Evolutionary conservation across 2,329 filamentous ascomycete species (phyloP).

Genomic region (Botryotinia convoluta): DNA sequence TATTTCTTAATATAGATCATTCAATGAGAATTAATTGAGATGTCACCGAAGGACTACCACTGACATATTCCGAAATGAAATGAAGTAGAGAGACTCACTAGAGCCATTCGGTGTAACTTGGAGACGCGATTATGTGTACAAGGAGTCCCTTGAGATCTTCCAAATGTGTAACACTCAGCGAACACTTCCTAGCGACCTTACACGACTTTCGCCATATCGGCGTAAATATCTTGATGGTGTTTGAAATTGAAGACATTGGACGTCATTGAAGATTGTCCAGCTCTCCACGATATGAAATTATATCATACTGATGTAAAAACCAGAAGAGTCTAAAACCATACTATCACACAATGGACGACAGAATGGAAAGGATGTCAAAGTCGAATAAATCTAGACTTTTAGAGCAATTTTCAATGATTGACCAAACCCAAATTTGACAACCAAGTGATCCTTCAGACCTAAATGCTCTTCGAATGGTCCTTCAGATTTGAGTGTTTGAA

Average conservation of each 20-base stretch:
- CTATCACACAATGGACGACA: background rate
- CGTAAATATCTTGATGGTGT: background rate
- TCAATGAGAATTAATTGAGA: background rate
- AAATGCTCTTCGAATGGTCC: background rate
- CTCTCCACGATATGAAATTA: background rate
- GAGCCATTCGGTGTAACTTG: constrained; percentile 1
- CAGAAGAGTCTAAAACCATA: background rate
- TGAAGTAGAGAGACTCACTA: background rate
- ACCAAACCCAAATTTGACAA: background rate
- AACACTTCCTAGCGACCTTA: constrained; percentile 1
- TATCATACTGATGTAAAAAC: background rate
- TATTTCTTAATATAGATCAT: background rate
- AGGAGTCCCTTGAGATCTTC: constrained; percentile 5
- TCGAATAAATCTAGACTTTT: background rate
- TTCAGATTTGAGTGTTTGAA: background rate
- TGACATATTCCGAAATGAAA: background rate
- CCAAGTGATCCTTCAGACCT: background rate
- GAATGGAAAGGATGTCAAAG: background rate
- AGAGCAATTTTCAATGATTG: background rate
- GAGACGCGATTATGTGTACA: background rate
- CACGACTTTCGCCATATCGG: constrained; percentile 14
- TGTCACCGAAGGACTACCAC: background rate
- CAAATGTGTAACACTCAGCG: constrained; percentile 5
- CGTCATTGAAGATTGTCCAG: constrained; percentile 11
- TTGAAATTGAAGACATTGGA: constrained; percentile 11